These are phyloP conservation scores for Ceratocystis cubensis DNA, from an alignment of 2,329 filamentous ascomycete species.

Conservation along the genomic window DNA sequence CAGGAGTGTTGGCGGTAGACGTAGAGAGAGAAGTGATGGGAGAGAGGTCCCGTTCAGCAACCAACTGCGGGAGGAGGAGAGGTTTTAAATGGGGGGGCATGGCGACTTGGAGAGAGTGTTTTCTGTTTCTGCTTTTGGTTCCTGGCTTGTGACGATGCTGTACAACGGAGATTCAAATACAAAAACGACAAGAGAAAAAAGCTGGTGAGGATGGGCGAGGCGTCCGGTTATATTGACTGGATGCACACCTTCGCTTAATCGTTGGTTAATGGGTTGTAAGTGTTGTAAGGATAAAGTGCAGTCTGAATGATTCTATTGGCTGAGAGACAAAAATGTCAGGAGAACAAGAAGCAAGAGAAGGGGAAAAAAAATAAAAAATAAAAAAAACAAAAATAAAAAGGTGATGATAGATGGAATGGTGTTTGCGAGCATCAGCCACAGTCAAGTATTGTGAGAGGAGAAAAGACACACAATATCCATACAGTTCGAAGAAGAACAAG, in stretches of 20 bases:
- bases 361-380: background rate
- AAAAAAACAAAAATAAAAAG: background rate
- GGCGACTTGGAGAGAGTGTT: slow-evolving; percentile 16
- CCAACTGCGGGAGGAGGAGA: slow-evolving; percentile 41
- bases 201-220: slow-evolving; percentile 9
- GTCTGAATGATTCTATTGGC: slow-evolving; percentile 8
- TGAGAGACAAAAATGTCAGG: background rate
- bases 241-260: slow-evolving; percentile 2
- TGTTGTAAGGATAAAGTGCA: background rate
- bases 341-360: background rate
- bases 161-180: slow-evolving; percentile 1
- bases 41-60: slow-evolving; percentile 34
- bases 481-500: background rate
- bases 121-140: slow-evolving; percentile 4
- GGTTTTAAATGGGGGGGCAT: slow-evolving; percentile 42
- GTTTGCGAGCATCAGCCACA: background rate
- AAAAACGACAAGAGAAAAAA: background rate
- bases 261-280: slow-evolving; percentile 1
- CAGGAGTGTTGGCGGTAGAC: background rate
- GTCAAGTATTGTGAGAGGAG: background rate
- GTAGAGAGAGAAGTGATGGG: background rate
- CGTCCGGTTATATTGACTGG: slow-evolving; percentile 15
- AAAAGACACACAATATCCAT: background rate
- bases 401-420: background rate
- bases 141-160: slow-evolving; percentile 9